Base-by-base conservation (phyloP, 2,329 filamentous ascomycete species). In the Sphaceloma murrayae region DNA sequence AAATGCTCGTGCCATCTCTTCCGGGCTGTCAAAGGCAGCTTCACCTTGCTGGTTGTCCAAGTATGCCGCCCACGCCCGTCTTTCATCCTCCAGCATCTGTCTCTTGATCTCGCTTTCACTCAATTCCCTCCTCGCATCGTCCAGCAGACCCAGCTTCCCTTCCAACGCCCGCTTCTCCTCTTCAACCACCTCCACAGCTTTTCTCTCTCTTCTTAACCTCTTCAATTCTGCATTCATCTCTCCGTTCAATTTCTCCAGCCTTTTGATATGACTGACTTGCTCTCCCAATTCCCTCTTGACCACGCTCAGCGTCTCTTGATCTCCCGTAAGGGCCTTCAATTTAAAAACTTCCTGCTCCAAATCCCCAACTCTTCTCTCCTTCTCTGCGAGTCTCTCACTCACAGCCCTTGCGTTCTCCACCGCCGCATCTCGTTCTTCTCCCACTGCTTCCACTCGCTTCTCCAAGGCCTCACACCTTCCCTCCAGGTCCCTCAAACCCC, bases 161-260 rank as follows among this genome's bases (percentile, higher is more conserved):
- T 91, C 82, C 16, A 98, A 66, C 0, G 78, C 77, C 49, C 85
- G 74, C 68, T 96, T 96, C 67, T 98, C 87, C 61, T 98, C 91
- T 59, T 98, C 87, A 0, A 96, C 83, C 2, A 98, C 76, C 57
- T 94, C 85, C 1, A 94, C 80, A n/a, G 84, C 85, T 63, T 85
- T 89, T 60, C 87, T 80, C 3, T 82, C 67, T 52, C 87, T 83
- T 10, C 87, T 80, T 27, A 93, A 72, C 53, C 87, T 82, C 54
- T 83, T 85, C 26, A 98, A 66, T 59, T 98, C 89, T 0, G 73
- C 64, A 10, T 77, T 69, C 57, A 94, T 85, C 39, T 94, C 85
- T 17, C 85, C 74, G 50, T 86, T 94, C 26, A 77, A 77, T 1
- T 76, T 73, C 60, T 98, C 91, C 2, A 98, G 69, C 21, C 77